Base-by-base conservation (phyloP, 306 rosid genomes). In the Dryas drummondii region DNA sequence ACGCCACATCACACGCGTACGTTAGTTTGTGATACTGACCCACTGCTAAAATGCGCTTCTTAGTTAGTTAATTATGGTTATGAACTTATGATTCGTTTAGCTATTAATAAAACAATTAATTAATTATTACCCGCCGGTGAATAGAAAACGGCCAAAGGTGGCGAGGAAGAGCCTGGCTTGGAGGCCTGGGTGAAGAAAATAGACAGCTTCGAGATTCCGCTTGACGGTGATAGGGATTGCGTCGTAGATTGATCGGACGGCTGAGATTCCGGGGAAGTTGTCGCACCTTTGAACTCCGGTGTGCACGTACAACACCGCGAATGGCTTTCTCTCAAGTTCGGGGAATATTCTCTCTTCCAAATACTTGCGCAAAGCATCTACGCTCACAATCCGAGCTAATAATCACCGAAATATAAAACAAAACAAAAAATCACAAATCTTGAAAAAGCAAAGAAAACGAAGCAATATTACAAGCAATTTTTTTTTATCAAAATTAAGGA, bases 131-230 rank as follows among this genome's bases (percentile, higher is more conserved):
- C 96, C 96, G 3, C 91, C 91, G 62, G 86, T 79, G 87, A 94
- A 91, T 80, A 91, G 81, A 52, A 94, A 83, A 15, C 94, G 97
- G 46, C 98, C 98, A 27, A 94, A 85, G 17, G 97, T 94, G 66
- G 97, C 97, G 65, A 94, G 89, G 78, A 94, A 94, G 71, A 94
- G 96, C 37, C 96, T 83, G 26, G 98, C 71, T 72, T 94, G 98
- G 0, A 91, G 79, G 15, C 88, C 98, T 0, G 98, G 96, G 44
- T 94, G 98, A 32, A 94, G 82, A 6, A 94, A 90, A 72, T 87
- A 94, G 10, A 94, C 91, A 0, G 97, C 89, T 64, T 88, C 89
- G 0, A 94, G 93, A 82, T 94, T 94, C 60, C 79, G 90, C 72
- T 84, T 92, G 4, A 94, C 96, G 81, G 65, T 63, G 63, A 79